Evolutionary conservation across 768 basidiomycete species (phyloP).

Genomic region (Podaxis sp.): DNA sequence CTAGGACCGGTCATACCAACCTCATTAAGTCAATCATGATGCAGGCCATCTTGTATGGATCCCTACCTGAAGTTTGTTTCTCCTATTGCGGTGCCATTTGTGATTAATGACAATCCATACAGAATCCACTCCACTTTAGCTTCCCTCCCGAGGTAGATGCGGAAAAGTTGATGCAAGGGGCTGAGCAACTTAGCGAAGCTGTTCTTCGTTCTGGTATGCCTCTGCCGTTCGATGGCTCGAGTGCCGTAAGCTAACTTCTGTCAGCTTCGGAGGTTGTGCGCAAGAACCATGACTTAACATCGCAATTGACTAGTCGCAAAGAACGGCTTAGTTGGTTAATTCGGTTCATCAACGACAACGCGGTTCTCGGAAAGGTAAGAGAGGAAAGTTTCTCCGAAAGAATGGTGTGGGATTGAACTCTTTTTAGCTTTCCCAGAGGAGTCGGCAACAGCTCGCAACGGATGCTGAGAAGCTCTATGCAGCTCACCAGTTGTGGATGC

Average conservation of each 20-base stretch:
- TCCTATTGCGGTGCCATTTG: background rate
- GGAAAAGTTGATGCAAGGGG: constrained; percentile 76
- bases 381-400: constrained; percentile 7
- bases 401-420: background rate
- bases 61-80: constrained; percentile 55
- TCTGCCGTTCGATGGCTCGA: background rate
- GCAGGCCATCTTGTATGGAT: constrained; percentile 79
- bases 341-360: constrained; percentile 86
- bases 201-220: constrained; percentile 69
- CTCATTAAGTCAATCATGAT: constrained; percentile 80
- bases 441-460: constrained; percentile 70
- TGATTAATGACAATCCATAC: constrained; percentile 1
- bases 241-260: background rate
- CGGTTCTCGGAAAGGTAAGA: constrained; percentile 67
- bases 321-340: constrained; percentile 84
- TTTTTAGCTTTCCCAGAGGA: constrained; percentile 73
- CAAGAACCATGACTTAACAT: constrained; percentile 76
- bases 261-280: constrained; percentile 67
- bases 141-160: constrained; percentile 80
- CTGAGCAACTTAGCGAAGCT: constrained; percentile 70
- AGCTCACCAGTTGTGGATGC: constrained; percentile 78
- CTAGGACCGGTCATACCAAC: constrained; percentile 60
- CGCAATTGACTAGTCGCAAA: constrained; percentile 74
- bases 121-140: constrained; percentile 81
- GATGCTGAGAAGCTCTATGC: constrained; percentile 90